Percentiles rank a stretch among this genome's conserved stretches.
These are phyloP conservation scores for Bruguiera gymnorhiza DNA, from an alignment of 345 rosid species.

Conservation along the genomic window DNA sequence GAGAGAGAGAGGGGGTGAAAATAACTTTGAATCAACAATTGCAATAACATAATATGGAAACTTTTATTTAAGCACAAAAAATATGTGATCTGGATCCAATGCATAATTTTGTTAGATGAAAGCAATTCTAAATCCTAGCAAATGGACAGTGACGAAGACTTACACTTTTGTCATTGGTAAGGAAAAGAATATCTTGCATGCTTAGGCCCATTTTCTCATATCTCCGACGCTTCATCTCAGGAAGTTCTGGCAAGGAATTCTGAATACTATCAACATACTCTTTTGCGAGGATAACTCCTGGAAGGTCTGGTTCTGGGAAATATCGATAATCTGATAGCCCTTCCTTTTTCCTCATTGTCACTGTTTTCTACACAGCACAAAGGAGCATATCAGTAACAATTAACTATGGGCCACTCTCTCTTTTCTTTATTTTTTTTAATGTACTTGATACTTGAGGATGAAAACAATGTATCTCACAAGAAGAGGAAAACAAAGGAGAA, in stretches of 20 bases:
- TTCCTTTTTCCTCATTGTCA: constrained; percentile 95
- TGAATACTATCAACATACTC: constrained; percentile 58
- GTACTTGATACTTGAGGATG: background rate
- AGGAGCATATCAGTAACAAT: constrained; percentile 17
- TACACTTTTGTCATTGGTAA: constrained; percentile 76
- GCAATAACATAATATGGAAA: background rate
- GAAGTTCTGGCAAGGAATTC: constrained; percentile 78
- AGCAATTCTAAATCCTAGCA: background rate
- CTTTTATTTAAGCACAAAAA: background rate
- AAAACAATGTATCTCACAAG: constrained; percentile 5
- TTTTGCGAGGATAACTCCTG: constrained; percentile 67
- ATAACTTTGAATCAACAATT: background rate
- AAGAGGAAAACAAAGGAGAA: background rate
- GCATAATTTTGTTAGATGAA: constrained; percentile 1
- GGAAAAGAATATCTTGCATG: constrained; percentile 94
- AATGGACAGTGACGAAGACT: constrained; percentile 25
- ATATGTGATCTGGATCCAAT: background rate
- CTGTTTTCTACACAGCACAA: constrained; percentile 60
- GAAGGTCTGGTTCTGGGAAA: constrained; percentile 97
- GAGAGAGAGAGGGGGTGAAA: background rate
- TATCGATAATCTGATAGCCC: constrained; percentile 93
- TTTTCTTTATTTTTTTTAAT: background rate
- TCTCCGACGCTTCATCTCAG: constrained; percentile 81
- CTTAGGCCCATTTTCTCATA: constrained; percentile 82
- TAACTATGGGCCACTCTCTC: background rate